Percentiles rank a stretch among this genome's conserved stretches.
These are phyloP conservation scores for Flagelloscypha sp. DNA, from an alignment of 768 basidiomycete genomes.

Conservation along the genomic window DNA sequence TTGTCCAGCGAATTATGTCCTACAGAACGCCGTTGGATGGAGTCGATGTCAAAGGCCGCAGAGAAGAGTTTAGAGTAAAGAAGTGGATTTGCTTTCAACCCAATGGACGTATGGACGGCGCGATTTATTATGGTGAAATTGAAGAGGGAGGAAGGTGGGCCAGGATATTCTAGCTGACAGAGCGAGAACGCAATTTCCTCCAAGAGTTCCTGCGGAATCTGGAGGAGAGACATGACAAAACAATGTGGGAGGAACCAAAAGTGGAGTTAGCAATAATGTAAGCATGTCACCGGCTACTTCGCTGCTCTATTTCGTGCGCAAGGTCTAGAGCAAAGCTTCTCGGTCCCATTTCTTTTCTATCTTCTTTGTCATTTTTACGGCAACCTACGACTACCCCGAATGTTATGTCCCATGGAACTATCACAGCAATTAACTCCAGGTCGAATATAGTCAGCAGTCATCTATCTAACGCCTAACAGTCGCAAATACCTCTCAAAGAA, in stretches of 20 bases:
- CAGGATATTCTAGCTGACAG: slow-evolving; percentile 44
- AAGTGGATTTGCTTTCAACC: slow-evolving; percentile 48
- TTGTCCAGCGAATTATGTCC: too few relatives aligned
- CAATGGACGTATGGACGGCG: slow-evolving; percentile 36
- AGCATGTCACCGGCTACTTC: slow-evolving; percentile 8
- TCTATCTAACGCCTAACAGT: too few relatives aligned
- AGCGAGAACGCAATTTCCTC: slow-evolving; percentile 69
- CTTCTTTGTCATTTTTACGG: too few relatives aligned
- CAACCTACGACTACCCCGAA: too few relatives aligned
- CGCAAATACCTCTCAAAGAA: too few relatives aligned
- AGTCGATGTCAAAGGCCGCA: slow-evolving; percentile 59
- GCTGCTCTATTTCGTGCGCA: slow-evolving; percentile 12
- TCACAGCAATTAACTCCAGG: too few relatives aligned
- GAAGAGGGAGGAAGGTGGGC: slow-evolving; percentile 54
- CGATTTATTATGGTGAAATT: slow-evolving; percentile 47
- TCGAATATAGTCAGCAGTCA: too few relatives aligned
- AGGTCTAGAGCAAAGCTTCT: too few relatives aligned
- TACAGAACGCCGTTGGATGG: too few relatives aligned
- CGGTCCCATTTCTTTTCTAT: too few relatives aligned
- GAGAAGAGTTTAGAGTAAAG: slow-evolving; percentile 68
- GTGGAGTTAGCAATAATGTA: slow-evolving; percentile 2
- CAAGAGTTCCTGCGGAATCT: slow-evolving; percentile 68
- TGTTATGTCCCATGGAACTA: too few relatives aligned
- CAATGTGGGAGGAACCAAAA: slow-evolving; percentile 2
- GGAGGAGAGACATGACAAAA: slow-evolving; percentile 25